These are phyloP conservation scores for Nemania sp. DNA, from an alignment of 2,329 filamentous ascomycete species.

Conservation along the genomic window DNA sequence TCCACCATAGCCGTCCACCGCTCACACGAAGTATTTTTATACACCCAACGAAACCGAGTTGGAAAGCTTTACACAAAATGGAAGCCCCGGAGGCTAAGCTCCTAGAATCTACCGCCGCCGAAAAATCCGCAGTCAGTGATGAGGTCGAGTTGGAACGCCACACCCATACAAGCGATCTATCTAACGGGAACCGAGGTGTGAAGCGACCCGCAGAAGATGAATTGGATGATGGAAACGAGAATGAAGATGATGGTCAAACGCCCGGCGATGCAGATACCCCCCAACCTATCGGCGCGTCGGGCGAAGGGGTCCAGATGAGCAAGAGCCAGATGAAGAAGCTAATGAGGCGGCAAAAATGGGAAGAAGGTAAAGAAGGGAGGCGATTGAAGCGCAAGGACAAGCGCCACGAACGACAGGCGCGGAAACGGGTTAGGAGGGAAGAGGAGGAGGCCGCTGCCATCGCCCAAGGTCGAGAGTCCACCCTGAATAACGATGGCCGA, in stretches of 20 bases:
- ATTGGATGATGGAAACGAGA: slow-evolving; percentile 62
- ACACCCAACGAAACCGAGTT: background rate
- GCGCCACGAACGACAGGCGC: slow-evolving; percentile 60
- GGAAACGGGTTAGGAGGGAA: slow-evolving; percentile 63
- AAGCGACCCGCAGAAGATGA: slow-evolving; percentile 60
- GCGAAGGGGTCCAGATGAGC: slow-evolving; percentile 65
- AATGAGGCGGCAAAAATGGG: slow-evolving; percentile 78
- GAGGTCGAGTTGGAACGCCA: slow-evolving; percentile 30
- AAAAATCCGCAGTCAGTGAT: slow-evolving; percentile 31
- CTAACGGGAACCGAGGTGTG: slow-evolving; percentile 39
- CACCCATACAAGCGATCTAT: slow-evolving; percentile 22
- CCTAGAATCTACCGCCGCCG: slow-evolving; percentile 8
- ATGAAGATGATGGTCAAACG: slow-evolving; percentile 73
- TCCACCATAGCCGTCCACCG: background rate
- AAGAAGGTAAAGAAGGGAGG: slow-evolving; percentile 73
- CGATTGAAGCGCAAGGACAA: slow-evolving; percentile 70
- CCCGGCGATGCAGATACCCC: slow-evolving; percentile 63
- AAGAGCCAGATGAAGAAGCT: slow-evolving; percentile 90
- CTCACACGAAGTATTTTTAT: background rate
- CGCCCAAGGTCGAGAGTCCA: slow-evolving; percentile 58
- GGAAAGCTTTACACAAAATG: slow-evolving; percentile 19
- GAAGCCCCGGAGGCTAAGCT: slow-evolving; percentile 17
- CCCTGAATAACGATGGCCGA: slow-evolving; percentile 52
- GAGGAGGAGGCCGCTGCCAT: slow-evolving; percentile 61
- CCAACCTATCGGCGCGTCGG: slow-evolving; percentile 11